Base-by-base conservation (phyloP, 306 rosid genomes). In the Ormosia emarginata region DNA sequence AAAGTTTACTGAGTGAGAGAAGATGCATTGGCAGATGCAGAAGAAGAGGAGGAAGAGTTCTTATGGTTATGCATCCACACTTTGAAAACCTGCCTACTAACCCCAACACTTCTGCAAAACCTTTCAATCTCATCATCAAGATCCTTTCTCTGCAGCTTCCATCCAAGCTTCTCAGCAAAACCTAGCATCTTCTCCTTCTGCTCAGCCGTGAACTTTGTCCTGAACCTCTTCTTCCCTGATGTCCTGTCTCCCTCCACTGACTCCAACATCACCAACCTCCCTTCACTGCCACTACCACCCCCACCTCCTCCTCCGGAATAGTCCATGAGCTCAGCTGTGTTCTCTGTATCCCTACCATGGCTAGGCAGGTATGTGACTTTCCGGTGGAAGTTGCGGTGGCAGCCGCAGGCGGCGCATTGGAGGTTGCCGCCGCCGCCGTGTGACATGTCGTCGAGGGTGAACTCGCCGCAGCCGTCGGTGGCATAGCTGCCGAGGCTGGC, bases 31-130 rank as follows among this genome's bases (percentile, higher is more conserved):
- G 85, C 91, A 12, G 88, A 87, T 2, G 85, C 83, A 71, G 90
- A 80, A 37, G 92, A 84, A 3, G 87, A 78, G 3, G 89, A 88
- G 3, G 86, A 82, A 62, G 86, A 75, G 67, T 90, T 90, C 91
- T 93, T 93, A 65, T 93, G 97, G 53, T 93, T 93, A 81, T 91
- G 97, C 97, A 91, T 93, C 97, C 97, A 93, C 3, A 93, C 97
- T 85, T 93, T 93, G 84, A 93, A 93, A 24, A 93, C 94, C 49
- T 91, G 96, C 63, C 96, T 81, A 59, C 85, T 88, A 2, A 93
- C 85, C 3, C 96, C 97, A 64, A 93, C 63, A 8, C 93, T 88
- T 50, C 82, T 75, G 66, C 97, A 93, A 65, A 93, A 93, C 73
- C 91, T 90, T 75, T 91, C 93, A 1, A 93, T 88, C 84, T 93